Evolutionary conservation across 495 filamentous ascomycete genomes (phyloP), one percentile per base, ranked within the genome.

Genomic region (Extremus antarcticus): DNA sequence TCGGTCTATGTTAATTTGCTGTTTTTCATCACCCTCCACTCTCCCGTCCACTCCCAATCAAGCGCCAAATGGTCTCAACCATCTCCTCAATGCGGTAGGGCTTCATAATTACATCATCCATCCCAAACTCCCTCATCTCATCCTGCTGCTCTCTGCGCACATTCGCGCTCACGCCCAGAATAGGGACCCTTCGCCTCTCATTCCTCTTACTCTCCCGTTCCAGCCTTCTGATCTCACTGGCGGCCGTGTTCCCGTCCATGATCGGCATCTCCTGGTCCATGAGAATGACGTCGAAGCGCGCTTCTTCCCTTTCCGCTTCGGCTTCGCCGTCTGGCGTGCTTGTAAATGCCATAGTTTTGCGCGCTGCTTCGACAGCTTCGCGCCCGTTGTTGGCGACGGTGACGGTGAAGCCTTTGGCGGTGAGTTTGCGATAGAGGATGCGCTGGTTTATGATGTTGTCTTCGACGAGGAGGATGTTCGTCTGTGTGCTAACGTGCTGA

Each of bases 241-340:
- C 56, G 3, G 56, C 57, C 0, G 65, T 54, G 8, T 67, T 59
- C 25, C 68, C 68, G 50, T 68, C 56, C 59, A 69, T 65, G 19
- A 67, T 52, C 2, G 68, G 68, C 68, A 70, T 70, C 48, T 70
- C 66, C 57, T 56, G 55, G 43, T 70, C 68, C 66, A 70, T 67
- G 10, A 70, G 59, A 2, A 70, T 58, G 23, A 67, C 29, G 40
- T 56, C 57, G 39, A 60, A 54, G n/a, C n/a, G n/a, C n/a, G n/a
- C n/a, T n/a, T n/a, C n/a, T n/a, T n/a, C n/a, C n/a, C n/a, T n/a
- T n/a, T n/a, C n/a, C 49, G 53, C 32, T 25, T 47, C 22, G 16
- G 29, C 22, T 11, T 50, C 50, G 16, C 43, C 47, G n/a, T n/a
- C n/a, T n/a, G n/a, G n/a, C n/a, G n/a, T n/a, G n/a, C 17, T 29